phyloP scores from a whole-genome alignment of 2,329 filamentous ascomycete species.

The Xylariales sp. region DNA sequence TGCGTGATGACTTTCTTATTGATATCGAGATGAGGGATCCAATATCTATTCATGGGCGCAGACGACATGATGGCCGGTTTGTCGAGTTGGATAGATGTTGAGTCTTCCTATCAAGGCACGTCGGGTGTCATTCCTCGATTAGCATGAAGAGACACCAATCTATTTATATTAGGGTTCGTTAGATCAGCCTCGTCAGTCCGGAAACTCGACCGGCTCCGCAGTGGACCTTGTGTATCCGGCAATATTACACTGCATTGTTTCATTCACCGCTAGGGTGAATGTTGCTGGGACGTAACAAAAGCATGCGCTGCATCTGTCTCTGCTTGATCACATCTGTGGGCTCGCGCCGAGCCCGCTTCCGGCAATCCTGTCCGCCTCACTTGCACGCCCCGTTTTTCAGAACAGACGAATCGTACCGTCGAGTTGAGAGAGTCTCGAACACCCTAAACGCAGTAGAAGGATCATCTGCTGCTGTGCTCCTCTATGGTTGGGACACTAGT shows the following conservation, averaged over 20 bases:
- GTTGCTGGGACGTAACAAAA: conserved; percentile 28
- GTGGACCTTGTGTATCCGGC: conserved; percentile 32
- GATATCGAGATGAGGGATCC: conserved; percentile 70
- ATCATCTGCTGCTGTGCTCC: conserved; percentile 27
- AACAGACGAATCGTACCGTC: conserved; percentile 34
- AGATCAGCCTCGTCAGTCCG: conserved; percentile 33
- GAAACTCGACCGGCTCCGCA: conserved; percentile 23
- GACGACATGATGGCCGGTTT: conserved; percentile 50
- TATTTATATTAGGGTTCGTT: conserved; percentile 35
- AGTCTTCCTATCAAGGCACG: conserved; percentile 25
- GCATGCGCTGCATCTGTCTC: conserved; percentile 42
- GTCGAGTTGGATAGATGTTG: conserved; percentile 16
- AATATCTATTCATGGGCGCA: conserved; percentile 66
- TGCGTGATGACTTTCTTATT: conserved; percentile 70
- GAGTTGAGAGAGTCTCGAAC: conserved; percentile 28
- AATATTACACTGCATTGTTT: conserved; percentile 31
- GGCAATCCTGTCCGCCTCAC: conserved; percentile 48
- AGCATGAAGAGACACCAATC: conserved; percentile 34
- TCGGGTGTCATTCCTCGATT: conserved; percentile 28
- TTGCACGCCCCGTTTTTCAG: conserved; percentile 47
- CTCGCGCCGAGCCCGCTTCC: conserved; percentile 44
- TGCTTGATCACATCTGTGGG: conserved; percentile 39
- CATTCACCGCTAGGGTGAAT: conserved; percentile 33
- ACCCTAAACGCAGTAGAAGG: conserved; percentile 16
- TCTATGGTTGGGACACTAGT: conserved; percentile 31